Conservation (phyloP, 2,329 filamentous ascomycete species). For the Talaromyces sp. region DNA sequence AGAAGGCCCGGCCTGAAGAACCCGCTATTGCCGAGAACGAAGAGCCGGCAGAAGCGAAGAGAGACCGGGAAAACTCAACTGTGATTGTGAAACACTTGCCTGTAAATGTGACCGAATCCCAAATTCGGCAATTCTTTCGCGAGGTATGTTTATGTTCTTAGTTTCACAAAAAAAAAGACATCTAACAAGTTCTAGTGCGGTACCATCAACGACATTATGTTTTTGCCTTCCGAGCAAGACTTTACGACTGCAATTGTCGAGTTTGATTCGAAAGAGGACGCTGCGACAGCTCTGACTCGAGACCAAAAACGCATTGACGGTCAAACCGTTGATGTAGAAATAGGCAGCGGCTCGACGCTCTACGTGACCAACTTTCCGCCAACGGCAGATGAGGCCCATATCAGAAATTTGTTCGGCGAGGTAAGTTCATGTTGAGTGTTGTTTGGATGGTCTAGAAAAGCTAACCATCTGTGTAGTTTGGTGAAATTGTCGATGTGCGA, state of each 20-base stretch:
- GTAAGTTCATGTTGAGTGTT: slow-evolving; percentile 24
- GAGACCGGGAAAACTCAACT: slow-evolving; percentile 86
- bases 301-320: slow-evolving; percentile 76
- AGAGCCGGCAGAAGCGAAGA: slow-evolving; percentile 50
- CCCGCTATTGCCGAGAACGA: slow-evolving; percentile 21
- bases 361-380: slow-evolving; percentile 87
- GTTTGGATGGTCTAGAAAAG: not conserved
- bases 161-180: not conserved
- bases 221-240: slow-evolving; percentile 59
- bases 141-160: slow-evolving; percentile 45
- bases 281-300: slow-evolving; percentile 72
- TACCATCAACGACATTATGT: slow-evolving; percentile 70
- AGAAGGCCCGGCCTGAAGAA: slow-evolving; percentile 59
- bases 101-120: slow-evolving; percentile 61
- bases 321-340: slow-evolving; percentile 66
- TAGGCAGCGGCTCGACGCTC: slow-evolving; percentile 74
- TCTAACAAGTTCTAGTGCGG: slow-evolving; percentile 55
- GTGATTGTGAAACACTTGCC: slow-evolving; percentile 78
- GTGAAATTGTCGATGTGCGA: slow-evolving; percentile 77
- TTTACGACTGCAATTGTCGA: slow-evolving; percentile 74
- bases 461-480: slow-evolving; percentile 47
- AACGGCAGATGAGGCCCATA: slow-evolving; percentile 44
- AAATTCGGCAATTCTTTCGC: slow-evolving; percentile 83
- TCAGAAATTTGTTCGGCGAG: slow-evolving; percentile 55
- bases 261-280: slow-evolving; percentile 76